Conservation (phyloP, 306 rosid genomes). For the Quercus robur region DNA sequence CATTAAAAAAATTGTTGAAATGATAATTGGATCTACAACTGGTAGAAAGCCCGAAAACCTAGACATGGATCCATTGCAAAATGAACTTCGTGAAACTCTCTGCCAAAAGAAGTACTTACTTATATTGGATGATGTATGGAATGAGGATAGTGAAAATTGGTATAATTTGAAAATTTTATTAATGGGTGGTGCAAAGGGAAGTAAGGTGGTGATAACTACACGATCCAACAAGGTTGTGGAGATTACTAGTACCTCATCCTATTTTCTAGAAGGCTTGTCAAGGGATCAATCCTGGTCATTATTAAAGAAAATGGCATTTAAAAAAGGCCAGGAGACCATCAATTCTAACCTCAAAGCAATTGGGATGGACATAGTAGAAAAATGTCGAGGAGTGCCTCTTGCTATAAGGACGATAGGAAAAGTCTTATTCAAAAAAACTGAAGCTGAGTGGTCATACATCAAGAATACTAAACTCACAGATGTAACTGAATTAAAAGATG, state of each 20-base stretch:
- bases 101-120: too few relatives aligned
- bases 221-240: fast-evolving
- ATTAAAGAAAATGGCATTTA: fast-evolving
- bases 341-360: fast-evolving
- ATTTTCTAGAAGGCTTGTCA: too few relatives aligned
- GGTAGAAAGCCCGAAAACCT: fast-evolving
- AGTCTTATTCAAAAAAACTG: too few relatives aligned
- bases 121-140: too few relatives aligned
- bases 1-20: too few relatives aligned
- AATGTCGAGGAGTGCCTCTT: too few relatives aligned
- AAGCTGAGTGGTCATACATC: too few relatives aligned
- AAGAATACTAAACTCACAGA: fast-evolving
- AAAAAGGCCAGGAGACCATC: fast-evolving
- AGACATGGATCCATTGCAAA: fast-evolving
- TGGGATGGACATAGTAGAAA: too few relatives aligned
- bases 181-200: fast-evolving
- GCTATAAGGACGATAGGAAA: fast-evolving
- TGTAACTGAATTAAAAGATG: too few relatives aligned
- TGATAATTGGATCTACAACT: too few relatives aligned
- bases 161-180: fast-evolving
- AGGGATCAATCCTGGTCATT: fast-evolving
- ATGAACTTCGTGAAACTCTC: fast-evolving
- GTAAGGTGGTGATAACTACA: too few relatives aligned
- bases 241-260: too few relatives aligned
- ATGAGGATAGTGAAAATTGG: fast-evolving